Percentiles rank a stretch among this genome's conserved stretches.
Conservation (phyloP, 192 early-diverging fungal genomes). For the Allomyces arbusculus region DNA sequence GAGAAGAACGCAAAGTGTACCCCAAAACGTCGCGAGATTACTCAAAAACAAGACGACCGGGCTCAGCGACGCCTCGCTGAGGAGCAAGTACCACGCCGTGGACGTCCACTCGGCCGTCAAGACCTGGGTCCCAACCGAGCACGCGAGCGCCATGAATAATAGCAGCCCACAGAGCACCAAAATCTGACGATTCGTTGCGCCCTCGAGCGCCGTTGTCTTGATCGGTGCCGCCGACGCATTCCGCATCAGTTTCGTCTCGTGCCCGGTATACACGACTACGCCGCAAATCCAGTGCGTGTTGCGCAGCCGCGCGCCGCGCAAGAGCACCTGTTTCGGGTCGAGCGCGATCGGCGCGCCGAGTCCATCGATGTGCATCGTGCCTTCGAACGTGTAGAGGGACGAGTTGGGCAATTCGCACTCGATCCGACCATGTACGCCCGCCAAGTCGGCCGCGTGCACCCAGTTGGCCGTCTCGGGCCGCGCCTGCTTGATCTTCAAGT, state of each 20-base stretch:
- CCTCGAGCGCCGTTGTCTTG: slow-evolving; percentile 31
- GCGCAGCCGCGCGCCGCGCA: slow-evolving; percentile 32
- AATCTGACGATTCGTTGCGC: slow-evolving; percentile 33
- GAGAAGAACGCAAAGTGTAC: too few relatives aligned
- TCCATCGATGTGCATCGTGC: slow-evolving; percentile 16
- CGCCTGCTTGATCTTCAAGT: slow-evolving; percentile 92
- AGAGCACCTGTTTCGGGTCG: slow-evolving; percentile 28
- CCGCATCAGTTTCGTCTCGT: slow-evolving; percentile 42
- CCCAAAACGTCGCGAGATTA: background rate
- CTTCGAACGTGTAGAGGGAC: slow-evolving; percentile 35
- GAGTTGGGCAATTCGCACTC: slow-evolving; percentile 43
- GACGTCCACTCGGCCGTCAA: too few relatives aligned
- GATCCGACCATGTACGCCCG: slow-evolving; percentile 18
- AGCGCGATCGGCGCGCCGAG: slow-evolving; percentile 25
- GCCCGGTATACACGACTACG: slow-evolving; percentile 35
- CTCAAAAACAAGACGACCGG: background rate
- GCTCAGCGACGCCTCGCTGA: slow-evolving; percentile 70
- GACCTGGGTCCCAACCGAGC: slow-evolving; percentile 17
- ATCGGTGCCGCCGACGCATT: slow-evolving; percentile 33
- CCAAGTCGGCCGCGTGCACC: slow-evolving; percentile 46
- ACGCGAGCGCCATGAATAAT: slow-evolving; percentile 23
- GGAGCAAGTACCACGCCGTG: slow-evolving; percentile 16
- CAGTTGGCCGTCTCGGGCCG: slow-evolving; percentile 59
- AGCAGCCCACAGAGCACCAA: slow-evolving; percentile 29
- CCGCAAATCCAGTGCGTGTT: slow-evolving; percentile 40